Evolutionary conservation across 2,329 filamentous ascomycete species (phyloP), one percentile per base, ranked within the genome.

Genomic region (Cadophora malorum): DNA sequence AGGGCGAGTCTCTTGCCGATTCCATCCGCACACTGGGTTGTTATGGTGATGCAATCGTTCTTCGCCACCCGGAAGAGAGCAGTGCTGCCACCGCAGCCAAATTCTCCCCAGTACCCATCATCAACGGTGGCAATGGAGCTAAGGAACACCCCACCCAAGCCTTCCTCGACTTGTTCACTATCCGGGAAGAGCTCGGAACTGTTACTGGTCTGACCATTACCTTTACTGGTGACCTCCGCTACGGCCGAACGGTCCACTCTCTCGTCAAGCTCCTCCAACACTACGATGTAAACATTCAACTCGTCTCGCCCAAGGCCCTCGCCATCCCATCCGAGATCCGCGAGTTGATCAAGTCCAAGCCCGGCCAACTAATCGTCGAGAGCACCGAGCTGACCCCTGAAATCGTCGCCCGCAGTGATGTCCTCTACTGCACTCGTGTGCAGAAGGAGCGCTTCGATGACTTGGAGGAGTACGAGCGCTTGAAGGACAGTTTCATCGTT

Each of bases 81-180:
- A 94, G 91, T 69, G 92, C 93, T 31, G 89, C 94, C 63, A 87
- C 91, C 62, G 96, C 95, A 0, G 90, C 91, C 76, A 95, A 94
- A 79, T 97, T 91, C 83, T 94, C 93, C 53, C 89, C 91, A 19
- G 93, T 97, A 0, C 96, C 96, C 0, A 90, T 99, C 77, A 95
- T 99, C 85, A 99, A 99, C 79, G 96, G 94, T 72, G 96, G 96
- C 62, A 99, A 99, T 79, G 96, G 96, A 71, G 94, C 91, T 81
- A 90, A 93, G 75, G 96, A 99, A 83, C 96, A 99, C 81, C 96
- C 96, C 0, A 99, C 96, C 0, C 96, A 99, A 81, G 96, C 96
- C 0, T 96, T 99, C 86, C 85, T 99, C 25, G 96, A 99, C 77
- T 90, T 99, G 67, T 99, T 97, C 84, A 98, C 96, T 65, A 99